Evolutionary conservation across 2,329 filamentous ascomycete genomes (phyloP), one percentile per base, ranked within the genome.

Genomic region (Pseudogymnoascus verrucosus): DNA sequence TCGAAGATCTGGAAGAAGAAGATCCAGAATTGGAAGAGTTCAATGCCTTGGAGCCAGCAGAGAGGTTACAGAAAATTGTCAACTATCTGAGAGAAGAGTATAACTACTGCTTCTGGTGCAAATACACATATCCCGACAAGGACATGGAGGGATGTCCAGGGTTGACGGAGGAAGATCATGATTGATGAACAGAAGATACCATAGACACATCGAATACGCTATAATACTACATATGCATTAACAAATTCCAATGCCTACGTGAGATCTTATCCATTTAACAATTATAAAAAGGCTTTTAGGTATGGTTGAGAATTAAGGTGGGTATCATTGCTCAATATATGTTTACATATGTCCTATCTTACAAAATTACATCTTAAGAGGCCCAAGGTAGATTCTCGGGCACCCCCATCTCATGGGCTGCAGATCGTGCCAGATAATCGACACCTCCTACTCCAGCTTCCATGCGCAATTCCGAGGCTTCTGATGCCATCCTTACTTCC

Each of bases 81-180:
- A 74, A 77, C 16, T 87, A 90, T 75, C 75, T 99, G 62, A 83
- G 95, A 39, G 79, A 85, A 60, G 83, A 83, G 71, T 85, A 91
- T 71, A 76, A 81, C 51, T 99, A 99, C 74, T 99, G 95, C 77
- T 96, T 97, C 74, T 99, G 93, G 90, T 99, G 95, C 77, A 98
- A 97, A 74, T 89, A 83, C 75, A 79, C 80, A 62, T 99, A 97
- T 74, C 83, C 86, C 0, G 86, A 91, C 71, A 78, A 78, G 37
- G 76, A 78, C 37, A 87, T 97, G 88, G 91, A 95, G 11, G 93
- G 90, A 0, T 99, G 95, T 79, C 93, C 95, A 0, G 95, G 95
- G 0, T 63, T 88, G 37, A 89, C 86, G 0, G 95, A 97, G 76
- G 92, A 96, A 71, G 93, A 97, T 70, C 85, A 88, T 66, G 84